Percentiles rank a stretch among this genome's conserved stretches.
These are phyloP conservation scores for Bigelowiella natans DNA, from an alignment of 78 protist species.

Conservation along the genomic window DNA sequence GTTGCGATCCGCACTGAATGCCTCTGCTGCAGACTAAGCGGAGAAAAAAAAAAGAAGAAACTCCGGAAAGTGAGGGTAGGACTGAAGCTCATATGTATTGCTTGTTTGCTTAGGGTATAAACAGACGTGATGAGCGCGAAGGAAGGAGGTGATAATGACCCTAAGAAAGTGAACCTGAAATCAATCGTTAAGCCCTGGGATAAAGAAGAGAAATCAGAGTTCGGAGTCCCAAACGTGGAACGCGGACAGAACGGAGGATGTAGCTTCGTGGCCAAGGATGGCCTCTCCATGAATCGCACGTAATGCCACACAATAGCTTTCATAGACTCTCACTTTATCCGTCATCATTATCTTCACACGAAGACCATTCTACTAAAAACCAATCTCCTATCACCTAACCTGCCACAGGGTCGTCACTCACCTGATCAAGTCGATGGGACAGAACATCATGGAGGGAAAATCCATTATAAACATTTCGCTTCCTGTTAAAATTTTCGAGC, in stretches of 20 bases:
- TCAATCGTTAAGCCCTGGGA: background rate
- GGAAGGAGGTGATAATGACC: no score
- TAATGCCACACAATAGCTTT: background rate
- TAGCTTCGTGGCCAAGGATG: background rate
- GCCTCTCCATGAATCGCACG: background rate
- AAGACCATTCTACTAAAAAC: no score
- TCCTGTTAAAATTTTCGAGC: slow-evolving; percentile 56
- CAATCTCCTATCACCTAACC: no score
- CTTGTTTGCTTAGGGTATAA: no score
- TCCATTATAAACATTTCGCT: slow-evolving; percentile 21
- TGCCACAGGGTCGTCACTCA: background rate
- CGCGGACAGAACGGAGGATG: background rate
- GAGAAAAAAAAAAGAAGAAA: no score
- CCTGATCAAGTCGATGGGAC: background rate
- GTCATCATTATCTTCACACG: no score
- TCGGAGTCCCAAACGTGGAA: background rate
- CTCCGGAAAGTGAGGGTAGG: no score
- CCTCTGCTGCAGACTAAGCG: no score
- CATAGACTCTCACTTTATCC: no score
- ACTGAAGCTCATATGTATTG: no score
- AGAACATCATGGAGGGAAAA: background rate
- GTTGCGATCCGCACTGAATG: no score
- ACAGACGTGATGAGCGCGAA: no score
- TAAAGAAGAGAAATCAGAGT: background rate
- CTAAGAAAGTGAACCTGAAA: background rate